These are phyloP conservation scores for Mucor sp. DNA, from an alignment of 371 early-diverging fungal species.

Conservation along the genomic window DNA sequence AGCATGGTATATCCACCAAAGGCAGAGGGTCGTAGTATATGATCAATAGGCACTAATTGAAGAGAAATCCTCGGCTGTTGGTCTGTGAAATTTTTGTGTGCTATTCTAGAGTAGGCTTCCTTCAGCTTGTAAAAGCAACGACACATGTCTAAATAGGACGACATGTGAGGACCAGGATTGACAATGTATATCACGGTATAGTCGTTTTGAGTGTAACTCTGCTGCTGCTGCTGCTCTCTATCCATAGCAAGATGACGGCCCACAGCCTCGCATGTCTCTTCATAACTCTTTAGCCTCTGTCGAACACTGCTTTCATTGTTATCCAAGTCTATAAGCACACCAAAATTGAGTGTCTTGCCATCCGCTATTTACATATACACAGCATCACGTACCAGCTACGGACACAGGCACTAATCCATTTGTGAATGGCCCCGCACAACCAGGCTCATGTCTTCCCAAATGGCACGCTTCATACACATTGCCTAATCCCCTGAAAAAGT, in stretches of 20 bases:
- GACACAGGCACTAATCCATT: constrained; percentile 43
- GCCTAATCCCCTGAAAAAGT: constrained; percentile 50
- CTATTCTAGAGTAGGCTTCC: constrained; percentile 18
- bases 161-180: constrained; percentile 50
- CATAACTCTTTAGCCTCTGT: constrained; percentile 37
- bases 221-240: constrained; percentile 1
- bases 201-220: constrained; percentile 6
- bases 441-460: constrained; percentile 42
- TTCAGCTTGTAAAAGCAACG: constrained; percentile 51
- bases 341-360: not conserved
- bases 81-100: not conserved
- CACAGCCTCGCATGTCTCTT: constrained; percentile 41
- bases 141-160: constrained; percentile 50
- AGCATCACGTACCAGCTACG: constrained; percentile 13
- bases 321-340: not conserved
- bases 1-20: constrained; percentile 60
- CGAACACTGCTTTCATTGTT: constrained; percentile 32
- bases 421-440: constrained; percentile 24
- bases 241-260: constrained; percentile 30
- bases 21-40: constrained; percentile 51
- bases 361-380: no score
- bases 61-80: constrained; percentile 27
- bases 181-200: constrained; percentile 49
- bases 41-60: constrained; percentile 62
- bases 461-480: constrained; percentile 38